phyloP scores from a whole-genome alignment of 2,329 filamentous ascomycete genomes.

The Diaporthe australafricana region DNA sequence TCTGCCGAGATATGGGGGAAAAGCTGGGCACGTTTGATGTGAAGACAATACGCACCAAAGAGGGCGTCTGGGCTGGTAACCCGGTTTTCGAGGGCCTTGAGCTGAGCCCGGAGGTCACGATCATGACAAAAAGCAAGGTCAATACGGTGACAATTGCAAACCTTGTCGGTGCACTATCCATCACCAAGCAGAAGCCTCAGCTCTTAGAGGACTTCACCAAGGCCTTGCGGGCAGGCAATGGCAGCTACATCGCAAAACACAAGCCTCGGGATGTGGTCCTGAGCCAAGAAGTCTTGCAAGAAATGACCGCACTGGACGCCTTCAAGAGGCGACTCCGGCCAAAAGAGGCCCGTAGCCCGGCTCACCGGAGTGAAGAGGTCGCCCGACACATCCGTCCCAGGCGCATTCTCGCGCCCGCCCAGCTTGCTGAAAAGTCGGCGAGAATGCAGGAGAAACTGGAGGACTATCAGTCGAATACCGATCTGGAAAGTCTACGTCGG shows the following conservation, averaged over 20 bases:
- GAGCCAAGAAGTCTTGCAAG: background rate
- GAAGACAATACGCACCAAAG: fast-evolving
- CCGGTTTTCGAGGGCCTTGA: background rate
- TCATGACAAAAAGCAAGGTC: background rate
- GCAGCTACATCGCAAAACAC: conserved; percentile 6
- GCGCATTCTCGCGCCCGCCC: background rate
- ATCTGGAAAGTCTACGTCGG: conserved; percentile 12
- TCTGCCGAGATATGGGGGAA: conserved; percentile 9
- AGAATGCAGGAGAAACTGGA: background rate
- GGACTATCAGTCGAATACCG: background rate
- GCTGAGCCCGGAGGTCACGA: background rate
- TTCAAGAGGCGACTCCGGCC: background rate
- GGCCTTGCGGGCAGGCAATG: conserved; percentile 4
- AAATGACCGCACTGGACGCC: background rate
- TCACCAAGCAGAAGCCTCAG: background rate
- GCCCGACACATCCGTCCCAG: background rate
- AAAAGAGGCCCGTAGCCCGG: no score
- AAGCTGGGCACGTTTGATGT: background rate
- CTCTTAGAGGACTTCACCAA: background rate
- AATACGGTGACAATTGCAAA: background rate
- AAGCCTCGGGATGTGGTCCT: background rate
- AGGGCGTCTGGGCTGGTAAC: background rate
- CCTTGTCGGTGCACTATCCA: conserved; percentile 6
- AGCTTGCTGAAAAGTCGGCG: conserved; percentile 9
- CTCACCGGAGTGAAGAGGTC: background rate